These are phyloP conservation scores for Fusarium gaditjirri DNA, from an alignment of 2,329 filamentous ascomycete species.

Conservation along the genomic window DNA sequence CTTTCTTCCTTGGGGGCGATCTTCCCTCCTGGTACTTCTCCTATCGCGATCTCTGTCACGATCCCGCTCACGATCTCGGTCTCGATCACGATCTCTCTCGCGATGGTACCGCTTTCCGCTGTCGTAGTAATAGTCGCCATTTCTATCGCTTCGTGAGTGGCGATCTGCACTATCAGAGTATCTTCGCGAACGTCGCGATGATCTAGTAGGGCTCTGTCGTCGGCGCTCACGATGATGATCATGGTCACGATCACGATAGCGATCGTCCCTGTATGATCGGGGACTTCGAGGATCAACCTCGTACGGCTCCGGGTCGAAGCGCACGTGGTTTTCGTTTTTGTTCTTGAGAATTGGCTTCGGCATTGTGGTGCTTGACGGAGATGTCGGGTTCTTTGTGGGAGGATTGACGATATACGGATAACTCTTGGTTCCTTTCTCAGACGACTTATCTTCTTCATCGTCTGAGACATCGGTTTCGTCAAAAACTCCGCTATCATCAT, in stretches of 20 bases:
- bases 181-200: slow-evolving; percentile 39
- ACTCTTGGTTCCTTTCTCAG: slow-evolving; percentile 46
- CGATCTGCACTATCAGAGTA: slow-evolving; percentile 45
- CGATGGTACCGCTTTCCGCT: slow-evolving; percentile 51
- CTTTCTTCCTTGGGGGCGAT: slow-evolving; percentile 55
- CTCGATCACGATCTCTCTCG: slow-evolving; percentile 50
- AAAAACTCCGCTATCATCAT: slow-evolving; percentile 46
- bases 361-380: slow-evolving; percentile 49
- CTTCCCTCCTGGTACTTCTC: slow-evolving; percentile 52
- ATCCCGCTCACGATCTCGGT: slow-evolving; percentile 23
- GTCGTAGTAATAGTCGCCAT: slow-evolving; percentile 51
- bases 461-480: slow-evolving; percentile 49
- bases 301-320: slow-evolving; percentile 61
- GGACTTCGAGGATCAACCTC: slow-evolving; percentile 53
- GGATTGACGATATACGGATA: slow-evolving; percentile 53
- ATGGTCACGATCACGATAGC: slow-evolving; percentile 46
- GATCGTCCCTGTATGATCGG: slow-evolving; percentile 48
- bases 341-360: slow-evolving; percentile 73
- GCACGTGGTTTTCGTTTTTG: slow-evolving; percentile 66
- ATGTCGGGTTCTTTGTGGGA: slow-evolving; percentile 48
- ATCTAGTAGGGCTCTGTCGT: slow-evolving; percentile 22
- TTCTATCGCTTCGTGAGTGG: slow-evolving; percentile 44
- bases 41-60: slow-evolving; percentile 51
- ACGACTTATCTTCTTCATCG: slow-evolving; percentile 48
- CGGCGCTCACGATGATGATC: slow-evolving; percentile 41